Evolutionary conservation across 2,329 filamentous ascomycete species (phyloP).

Genomic region (Fusarium solani-melongenae): DNA sequence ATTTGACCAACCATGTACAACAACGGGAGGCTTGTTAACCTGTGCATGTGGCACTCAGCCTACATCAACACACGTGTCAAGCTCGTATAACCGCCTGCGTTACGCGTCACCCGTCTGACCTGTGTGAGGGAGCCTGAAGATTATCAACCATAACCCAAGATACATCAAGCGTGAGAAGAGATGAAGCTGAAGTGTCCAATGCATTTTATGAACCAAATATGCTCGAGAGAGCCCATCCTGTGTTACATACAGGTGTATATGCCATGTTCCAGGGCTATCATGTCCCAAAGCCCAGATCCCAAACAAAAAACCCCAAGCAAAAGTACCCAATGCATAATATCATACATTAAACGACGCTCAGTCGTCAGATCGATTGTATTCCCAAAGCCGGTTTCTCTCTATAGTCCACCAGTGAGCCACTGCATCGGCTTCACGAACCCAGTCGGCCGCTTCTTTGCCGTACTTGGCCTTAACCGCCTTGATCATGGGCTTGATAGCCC

Average conservation of each 20-base stretch:
- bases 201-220: constrained; percentile 4
- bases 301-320: constrained; percentile 1
- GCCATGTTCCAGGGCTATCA: constrained; percentile 23
- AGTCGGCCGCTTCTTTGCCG: constrained; percentile 40
- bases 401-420: constrained; percentile 36
- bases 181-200: not conserved
- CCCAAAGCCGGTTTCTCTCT: constrained; percentile 37
- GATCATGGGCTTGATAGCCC: constrained; percentile 39
- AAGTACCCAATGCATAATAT: constrained; percentile 31
- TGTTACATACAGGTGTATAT: constrained; percentile 21
- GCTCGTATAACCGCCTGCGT: not conserved
- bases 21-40: not conserved
- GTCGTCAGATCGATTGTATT: constrained; percentile 28
- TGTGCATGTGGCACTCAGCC: not conserved
- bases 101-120: not conserved
- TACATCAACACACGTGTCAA: not conserved
- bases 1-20: not conserved
- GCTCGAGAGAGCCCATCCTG: constrained; percentile 30
- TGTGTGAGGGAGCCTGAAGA: not conserved
- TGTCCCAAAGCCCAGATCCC: constrained; percentile 18
- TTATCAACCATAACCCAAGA: not conserved
- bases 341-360: constrained; percentile 19
- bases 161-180: not conserved
- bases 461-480: constrained; percentile 37
- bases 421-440: constrained; percentile 39